These are phyloP conservation scores for Zygosaccharomyces siamensis DNA, from an alignment of 805 yeast species.

Conservation along the genomic window DNA sequence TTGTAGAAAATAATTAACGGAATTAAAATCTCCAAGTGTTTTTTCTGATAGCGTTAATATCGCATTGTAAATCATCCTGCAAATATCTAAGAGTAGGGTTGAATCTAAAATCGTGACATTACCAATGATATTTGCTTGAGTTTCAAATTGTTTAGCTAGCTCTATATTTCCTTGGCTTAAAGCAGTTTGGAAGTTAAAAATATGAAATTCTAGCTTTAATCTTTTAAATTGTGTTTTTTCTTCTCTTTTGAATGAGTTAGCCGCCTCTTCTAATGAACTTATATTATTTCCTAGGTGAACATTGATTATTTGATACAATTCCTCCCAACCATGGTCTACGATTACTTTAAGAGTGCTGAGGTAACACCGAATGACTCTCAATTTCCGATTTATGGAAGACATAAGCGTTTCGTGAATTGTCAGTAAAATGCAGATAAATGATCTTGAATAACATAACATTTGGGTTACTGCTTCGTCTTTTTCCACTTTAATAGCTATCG, in stretches of 20 bases:
- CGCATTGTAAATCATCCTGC: constrained; percentile 36
- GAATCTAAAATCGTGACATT: constrained; percentile 12
- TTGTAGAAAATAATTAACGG: constrained; percentile 18
- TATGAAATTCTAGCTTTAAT: constrained; percentile 28
- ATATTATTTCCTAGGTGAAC: constrained; percentile 30
- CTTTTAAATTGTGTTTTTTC: constrained; percentile 15
- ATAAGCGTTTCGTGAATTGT: constrained; percentile 32
- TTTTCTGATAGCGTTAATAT: constrained; percentile 21
- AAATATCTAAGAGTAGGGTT: constrained; percentile 26
- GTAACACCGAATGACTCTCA: constrained; percentile 34
- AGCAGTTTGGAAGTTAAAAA: constrained; percentile 33
- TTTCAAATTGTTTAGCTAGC: constrained; percentile 36
- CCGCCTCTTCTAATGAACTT: constrained; percentile 20
- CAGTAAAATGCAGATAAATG: constrained; percentile 33
- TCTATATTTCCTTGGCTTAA: constrained; percentile 33
- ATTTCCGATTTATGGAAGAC: constrained; percentile 22
- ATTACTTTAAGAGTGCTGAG: constrained; percentile 28
- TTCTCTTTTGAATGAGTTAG: constrained; percentile 8
- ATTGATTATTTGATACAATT: constrained; percentile 24
- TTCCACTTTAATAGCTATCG: constrained; percentile 28
- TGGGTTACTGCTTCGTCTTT: constrained; percentile 6
- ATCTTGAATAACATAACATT: constrained; percentile 22
- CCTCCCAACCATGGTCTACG: constrained; percentile 25
- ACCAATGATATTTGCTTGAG: constrained; percentile 25
- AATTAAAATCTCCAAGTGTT: not conserved